Evolutionary conservation across 768 basidiomycete genomes (phyloP).

Genomic region (Porphyrellus cyaneotinctus): DNA sequence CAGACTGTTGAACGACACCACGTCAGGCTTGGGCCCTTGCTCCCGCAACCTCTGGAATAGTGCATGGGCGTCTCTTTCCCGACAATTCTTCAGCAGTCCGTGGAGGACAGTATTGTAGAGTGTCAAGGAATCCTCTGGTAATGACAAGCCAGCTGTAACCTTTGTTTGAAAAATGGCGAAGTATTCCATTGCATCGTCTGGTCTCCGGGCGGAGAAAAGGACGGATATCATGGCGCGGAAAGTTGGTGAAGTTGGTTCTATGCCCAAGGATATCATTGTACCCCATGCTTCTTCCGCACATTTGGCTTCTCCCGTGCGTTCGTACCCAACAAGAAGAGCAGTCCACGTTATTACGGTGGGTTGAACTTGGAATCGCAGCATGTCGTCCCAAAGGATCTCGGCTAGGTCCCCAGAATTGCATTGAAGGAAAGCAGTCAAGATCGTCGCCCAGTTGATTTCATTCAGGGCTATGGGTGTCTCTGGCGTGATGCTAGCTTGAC

Average conservation of each 20-base stretch:
- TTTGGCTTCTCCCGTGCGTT: slow-evolving; percentile 43
- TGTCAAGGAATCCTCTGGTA: slow-evolving; percentile 32
- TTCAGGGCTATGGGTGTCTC: slow-evolving; percentile 48
- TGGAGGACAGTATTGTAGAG: slow-evolving; percentile 77
- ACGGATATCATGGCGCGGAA: slow-evolving; percentile 70
- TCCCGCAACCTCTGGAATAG: slow-evolving; percentile 44
- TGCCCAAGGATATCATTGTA: slow-evolving; percentile 52
- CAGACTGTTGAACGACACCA: slow-evolving; percentile 79
- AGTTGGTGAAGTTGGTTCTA: slow-evolving; percentile 56
- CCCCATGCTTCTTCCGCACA: slow-evolving; percentile 61
- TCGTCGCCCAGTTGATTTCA: slow-evolving; percentile 57
- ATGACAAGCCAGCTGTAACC: slow-evolving; percentile 14
- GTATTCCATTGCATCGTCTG: slow-evolving; percentile 47
- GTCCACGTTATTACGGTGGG: slow-evolving; percentile 68
- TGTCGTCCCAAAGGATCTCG: slow-evolving; percentile 65
- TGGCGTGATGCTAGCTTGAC: slow-evolving; percentile 34
- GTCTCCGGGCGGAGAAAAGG: slow-evolving; percentile 48
- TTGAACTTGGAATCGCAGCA: slow-evolving; percentile 42
- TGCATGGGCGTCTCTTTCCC: slow-evolving; percentile 37
- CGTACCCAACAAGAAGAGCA: slow-evolving; percentile 62
- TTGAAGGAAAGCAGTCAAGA: slow-evolving; percentile 62
- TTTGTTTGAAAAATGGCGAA: slow-evolving; percentile 48
- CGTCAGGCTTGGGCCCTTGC: slow-evolving; percentile 60
- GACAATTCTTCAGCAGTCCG: slow-evolving; percentile 51
- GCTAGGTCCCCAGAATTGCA: slow-evolving; percentile 54